phyloP scores from a whole-genome alignment of 495 filamentous ascomycete species.

The Massariosphaeria phaeospora region DNA sequence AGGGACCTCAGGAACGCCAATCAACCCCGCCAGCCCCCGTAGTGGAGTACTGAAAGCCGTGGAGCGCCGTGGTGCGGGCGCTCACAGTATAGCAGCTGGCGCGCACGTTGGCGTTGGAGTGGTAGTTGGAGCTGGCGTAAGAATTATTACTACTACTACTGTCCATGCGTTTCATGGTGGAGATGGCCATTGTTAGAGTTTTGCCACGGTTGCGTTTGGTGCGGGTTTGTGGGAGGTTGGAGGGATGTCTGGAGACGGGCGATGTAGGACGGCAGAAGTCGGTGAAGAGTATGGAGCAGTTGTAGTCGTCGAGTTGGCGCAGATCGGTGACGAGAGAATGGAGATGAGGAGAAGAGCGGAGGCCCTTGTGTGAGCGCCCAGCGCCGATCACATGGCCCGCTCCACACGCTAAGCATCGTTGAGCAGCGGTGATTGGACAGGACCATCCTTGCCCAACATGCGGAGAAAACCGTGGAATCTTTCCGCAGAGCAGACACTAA shows the following conservation, averaged over 20 bases:
- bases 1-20: slow-evolving; percentile 97
- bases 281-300: neutral
- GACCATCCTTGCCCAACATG: too few relatives aligned
- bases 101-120: slow-evolving; percentile 56
- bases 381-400: too few relatives aligned
- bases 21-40: slow-evolving; percentile 78
- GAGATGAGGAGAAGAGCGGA: too few relatives aligned
- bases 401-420: too few relatives aligned
- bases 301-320: too few relatives aligned
- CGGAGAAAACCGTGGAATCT: too few relatives aligned
- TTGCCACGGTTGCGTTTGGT: slow-evolving; percentile 41
- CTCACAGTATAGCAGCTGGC: slow-evolving; percentile 78
- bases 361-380: too few relatives aligned
- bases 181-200: slow-evolving; percentile 40
- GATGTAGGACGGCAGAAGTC: too few relatives aligned
- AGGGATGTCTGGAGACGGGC: neutral
- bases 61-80: slow-evolving; percentile 52
- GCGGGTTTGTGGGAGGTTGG: slow-evolving; percentile 6
- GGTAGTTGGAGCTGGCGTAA: slow-evolving; percentile 49
- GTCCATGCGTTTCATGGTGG: slow-evolving; percentile 50
- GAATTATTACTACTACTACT: slow-evolving; percentile 69
- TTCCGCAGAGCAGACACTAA: too few relatives aligned
- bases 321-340: too few relatives aligned
- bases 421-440: too few relatives aligned
- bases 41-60: slow-evolving; percentile 92